These are phyloP conservation scores for Candida yuanshanica DNA, from an alignment of 805 yeast genomes.

Conservation along the genomic window DNA sequence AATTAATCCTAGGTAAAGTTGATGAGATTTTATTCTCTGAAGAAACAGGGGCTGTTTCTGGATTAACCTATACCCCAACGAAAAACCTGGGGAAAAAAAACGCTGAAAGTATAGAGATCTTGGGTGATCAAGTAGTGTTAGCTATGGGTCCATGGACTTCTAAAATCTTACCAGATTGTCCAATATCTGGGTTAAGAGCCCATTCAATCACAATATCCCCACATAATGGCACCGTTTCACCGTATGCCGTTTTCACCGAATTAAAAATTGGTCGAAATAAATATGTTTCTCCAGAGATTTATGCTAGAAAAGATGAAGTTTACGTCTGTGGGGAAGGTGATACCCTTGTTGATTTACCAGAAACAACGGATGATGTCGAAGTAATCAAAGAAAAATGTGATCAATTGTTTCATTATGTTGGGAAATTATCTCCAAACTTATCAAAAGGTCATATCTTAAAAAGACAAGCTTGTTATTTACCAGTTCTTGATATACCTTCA, in stretches of 20 bases:
- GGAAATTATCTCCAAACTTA: conserved; percentile 65
- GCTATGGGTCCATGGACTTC: conserved; percentile 98
- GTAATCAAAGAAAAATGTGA: conserved; percentile 86
- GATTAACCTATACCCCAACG: conserved; percentile 54
- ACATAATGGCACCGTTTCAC: conserved; percentile 68
- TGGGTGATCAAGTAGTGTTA: conserved; percentile 74
- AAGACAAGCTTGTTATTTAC: conserved; percentile 92
- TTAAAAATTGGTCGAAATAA: conserved; percentile 60
- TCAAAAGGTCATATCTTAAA: conserved; percentile 69
- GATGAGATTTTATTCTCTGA: conserved; percentile 57
- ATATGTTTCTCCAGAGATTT: conserved; percentile 87
- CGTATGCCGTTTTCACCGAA: conserved; percentile 93
- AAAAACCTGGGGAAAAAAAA: conserved; percentile 16
- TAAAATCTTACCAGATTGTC: conserved; percentile 83
- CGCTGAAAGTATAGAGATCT: conserved; percentile 39
- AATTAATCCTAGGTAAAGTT: conserved; percentile 80
- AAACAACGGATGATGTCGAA: conserved; percentile 88
- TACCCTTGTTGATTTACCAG: conserved; percentile 84
- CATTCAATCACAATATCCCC: conserved; percentile 93
- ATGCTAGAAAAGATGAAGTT: conserved; percentile 92
- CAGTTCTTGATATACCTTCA: conserved; percentile 89
- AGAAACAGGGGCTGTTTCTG: conserved; percentile 62
- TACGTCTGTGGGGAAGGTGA: conserved; percentile 98
- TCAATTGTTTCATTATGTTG: conserved; percentile 74
- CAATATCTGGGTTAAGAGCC: conserved; percentile 89